Percentiles rank a stretch among this genome's conserved stretches.
Conservation (phyloP, 1,284 basidiomycete species). For the Marasmius sp. region DNA sequence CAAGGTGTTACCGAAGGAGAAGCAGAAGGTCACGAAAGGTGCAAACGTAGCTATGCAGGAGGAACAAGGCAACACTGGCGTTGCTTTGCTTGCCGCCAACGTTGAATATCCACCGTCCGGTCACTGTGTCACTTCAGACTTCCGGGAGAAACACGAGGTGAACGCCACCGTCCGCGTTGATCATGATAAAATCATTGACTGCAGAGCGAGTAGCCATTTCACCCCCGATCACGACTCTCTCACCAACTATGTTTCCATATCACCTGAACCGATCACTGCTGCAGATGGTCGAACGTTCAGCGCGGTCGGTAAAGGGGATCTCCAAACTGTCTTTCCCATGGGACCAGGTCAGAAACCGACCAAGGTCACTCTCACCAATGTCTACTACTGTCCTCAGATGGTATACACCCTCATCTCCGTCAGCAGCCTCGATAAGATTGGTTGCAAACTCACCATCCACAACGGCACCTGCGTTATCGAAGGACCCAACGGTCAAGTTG, state of each 20-base stretch:
- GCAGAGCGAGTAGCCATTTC: slow-evolving; percentile 23
- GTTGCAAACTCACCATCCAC: slow-evolving; percentile 21
- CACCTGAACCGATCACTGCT: slow-evolving; percentile 19
- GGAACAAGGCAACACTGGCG: not conserved
- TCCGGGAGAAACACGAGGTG: not conserved
- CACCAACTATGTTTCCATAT: slow-evolving; percentile 17
- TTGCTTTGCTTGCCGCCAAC: not conserved
- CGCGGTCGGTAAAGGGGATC: slow-evolving; percentile 19
- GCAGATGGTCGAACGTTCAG: slow-evolving; percentile 20
- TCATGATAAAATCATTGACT: slow-evolving; percentile 18
- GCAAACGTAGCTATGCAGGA: not conserved
- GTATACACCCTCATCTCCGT: slow-evolving; percentile 34
- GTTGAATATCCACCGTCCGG: not conserved
- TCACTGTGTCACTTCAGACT: not conserved
- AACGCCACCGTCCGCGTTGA: not conserved
- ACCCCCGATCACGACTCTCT: slow-evolving; percentile 17
- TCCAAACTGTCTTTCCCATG: slow-evolving; percentile 14
- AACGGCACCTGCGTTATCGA: slow-evolving; percentile 21
- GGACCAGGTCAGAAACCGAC: slow-evolving; percentile 17
- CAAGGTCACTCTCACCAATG: slow-evolving; percentile 24
- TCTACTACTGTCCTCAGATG: slow-evolving; percentile 33
- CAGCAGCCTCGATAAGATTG: slow-evolving; percentile 22
- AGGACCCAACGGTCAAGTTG: slow-evolving; percentile 15
- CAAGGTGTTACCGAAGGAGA: slow-evolving; percentile 1
- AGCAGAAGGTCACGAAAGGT: not conserved